Base-by-base conservation (phyloP, 495 filamentous ascomycete species). In the Tricharina praecox region DNA sequence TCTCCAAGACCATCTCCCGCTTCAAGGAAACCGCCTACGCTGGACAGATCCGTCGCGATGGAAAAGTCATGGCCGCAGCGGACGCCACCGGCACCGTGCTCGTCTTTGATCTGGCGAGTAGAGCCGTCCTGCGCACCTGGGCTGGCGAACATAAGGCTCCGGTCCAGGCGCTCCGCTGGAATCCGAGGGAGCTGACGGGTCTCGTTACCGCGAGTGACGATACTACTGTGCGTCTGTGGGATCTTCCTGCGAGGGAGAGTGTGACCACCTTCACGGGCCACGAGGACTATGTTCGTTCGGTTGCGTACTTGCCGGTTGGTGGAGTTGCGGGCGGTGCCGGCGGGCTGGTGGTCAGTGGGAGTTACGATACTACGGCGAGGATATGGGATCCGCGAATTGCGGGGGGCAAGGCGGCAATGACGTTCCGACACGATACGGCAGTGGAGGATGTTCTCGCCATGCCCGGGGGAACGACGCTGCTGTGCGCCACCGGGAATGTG, bases 41-140 rank as follows among this genome's bases (percentile, higher is more conserved):
- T 54, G 92, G 81, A 18, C 80, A 87, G 54, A 79, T 96, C 30
- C 76, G 90, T 15, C 73, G 79, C 24, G 90, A 99, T 67, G 88
- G 86, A 2, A 74, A 85, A 26, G 79, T 96, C 38, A 56, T 96
- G 53, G 79, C 92, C 11, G 82, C 88, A 32, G 92, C 88, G 59
- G 86, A 93, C 50, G 86, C 92, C 53, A 79, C 75, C 25, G 90
- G 92, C 16, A 71, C 78, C 35, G 82, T 99, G 37, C 92, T 96
- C 62, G 84, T 93, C 11, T 99, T 96, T 59, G 92, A 99, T 55
- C 74, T 90, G 45, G 76, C 71, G 18, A 84, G 82, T 33, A 75
- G 90, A 47, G 85, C 87, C 1, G 93, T 96, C 48, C 64, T 99
- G 58, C 90, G 90, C 70, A 93, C 90, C 39, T 99, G 90, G 92